phyloP scores from a whole-genome alignment of 78 protist species.

The Salpingoeca rosetta region DNA sequence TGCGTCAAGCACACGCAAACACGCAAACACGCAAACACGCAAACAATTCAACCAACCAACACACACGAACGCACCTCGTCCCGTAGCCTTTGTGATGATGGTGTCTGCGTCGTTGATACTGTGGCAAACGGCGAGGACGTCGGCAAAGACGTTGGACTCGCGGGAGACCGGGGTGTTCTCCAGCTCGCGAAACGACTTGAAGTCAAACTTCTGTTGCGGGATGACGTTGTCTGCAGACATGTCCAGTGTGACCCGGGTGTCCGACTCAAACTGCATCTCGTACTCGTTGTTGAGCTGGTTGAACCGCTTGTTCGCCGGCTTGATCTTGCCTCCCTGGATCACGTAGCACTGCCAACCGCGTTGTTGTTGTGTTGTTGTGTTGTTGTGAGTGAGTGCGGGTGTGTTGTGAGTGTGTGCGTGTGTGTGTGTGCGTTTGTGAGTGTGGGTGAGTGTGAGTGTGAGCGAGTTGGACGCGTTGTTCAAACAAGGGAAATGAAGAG shows the following conservation, averaged over 20 bases:
- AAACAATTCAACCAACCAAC: no score
- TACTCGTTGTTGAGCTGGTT: background rate
- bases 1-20: no score
- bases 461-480: no score
- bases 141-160: background rate
- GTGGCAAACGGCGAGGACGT: background rate
- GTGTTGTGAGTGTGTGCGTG: no score
- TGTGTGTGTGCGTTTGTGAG: no score
- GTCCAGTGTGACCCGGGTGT: background rate
- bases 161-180: background rate
- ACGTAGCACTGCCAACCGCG: background rate
- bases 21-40: no score
- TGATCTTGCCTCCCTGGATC: background rate
- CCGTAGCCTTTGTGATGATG: background rate
- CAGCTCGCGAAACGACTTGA: background rate
- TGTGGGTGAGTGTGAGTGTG: no score
- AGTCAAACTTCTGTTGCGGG: background rate
- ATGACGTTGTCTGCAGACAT: background rate
- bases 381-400: no score
- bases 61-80: no score
- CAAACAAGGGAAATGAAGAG: no score
- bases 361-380: no score
- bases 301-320: background rate
- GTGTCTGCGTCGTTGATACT: background rate
- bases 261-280: background rate